Base-by-base conservation (phyloP, 208 protist genomes). In the Trypanosoma theileri region DNA sequence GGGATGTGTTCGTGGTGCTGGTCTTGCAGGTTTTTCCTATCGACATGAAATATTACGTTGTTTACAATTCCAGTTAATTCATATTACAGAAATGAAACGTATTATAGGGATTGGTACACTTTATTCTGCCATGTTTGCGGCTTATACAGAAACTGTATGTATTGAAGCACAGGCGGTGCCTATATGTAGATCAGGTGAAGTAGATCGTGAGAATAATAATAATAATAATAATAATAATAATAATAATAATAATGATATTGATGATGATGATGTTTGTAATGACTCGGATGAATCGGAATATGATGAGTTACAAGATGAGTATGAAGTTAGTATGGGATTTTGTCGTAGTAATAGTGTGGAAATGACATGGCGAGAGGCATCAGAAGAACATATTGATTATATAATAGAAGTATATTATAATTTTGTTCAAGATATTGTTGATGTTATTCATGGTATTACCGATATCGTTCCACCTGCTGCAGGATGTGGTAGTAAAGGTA, bases 1-100 rank as follows among this genome's bases (percentile, higher is more conserved):
- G 9, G 81, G 75, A 9, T 83, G 73, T 24, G 51, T 89, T 31
- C 26, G 65, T 45, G 73, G 77, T 13, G 72, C 75, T 4, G 79
- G 83, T 45, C 28, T 71, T 10, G 44, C 63, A 17, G 58, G 41
- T 45, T 81, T 81, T 55, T 21, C 48, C 6, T 26, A 71, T 9
- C 63, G 69, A 24, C 17, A 73, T 11, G 62, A 71, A 19, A 16
- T 82, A n/a, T 24, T 75, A n/a, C 17, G 26, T 14, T 82, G 71
- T 64, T 71, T 82, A 52, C 66, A 79, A 19, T 58, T 31, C 3
- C 67, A 67, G 21, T 19, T 68, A 10, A 54, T 57, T 1, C 26
- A 64, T 21, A 40, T 82, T n/a, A 82, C 66, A 11, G 59, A 63
- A 12, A 1, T 40, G 41, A 40, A 59, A 24, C 44, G 57, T 22